These are phyloP conservation scores for Ogataea naganishii DNA, from an alignment of 805 yeast genomes.

Conservation along the genomic window DNA sequence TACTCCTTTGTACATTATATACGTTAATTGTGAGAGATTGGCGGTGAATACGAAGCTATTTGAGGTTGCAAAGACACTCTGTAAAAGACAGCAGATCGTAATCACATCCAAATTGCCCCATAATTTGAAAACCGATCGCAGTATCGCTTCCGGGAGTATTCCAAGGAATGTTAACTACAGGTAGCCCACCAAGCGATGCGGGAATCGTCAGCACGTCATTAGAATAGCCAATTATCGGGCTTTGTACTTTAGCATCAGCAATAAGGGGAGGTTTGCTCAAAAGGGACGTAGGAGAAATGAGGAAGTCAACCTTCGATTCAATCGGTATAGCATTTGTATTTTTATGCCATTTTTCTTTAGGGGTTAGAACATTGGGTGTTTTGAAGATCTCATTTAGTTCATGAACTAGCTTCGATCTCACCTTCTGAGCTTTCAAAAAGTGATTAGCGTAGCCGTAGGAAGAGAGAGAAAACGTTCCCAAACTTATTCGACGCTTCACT, in stretches of 20 bases:
- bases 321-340: conserved; percentile 4
- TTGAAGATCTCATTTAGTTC: conserved; percentile 64
- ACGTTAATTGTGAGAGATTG: no score
- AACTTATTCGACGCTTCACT: conserved; percentile 70
- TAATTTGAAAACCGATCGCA: conserved; percentile 66
- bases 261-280: conserved; percentile 38
- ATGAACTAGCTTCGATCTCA: conserved; percentile 49
- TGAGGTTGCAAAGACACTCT: no score
- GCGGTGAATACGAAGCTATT: no score
- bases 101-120: conserved; percentile 87
- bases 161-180: conserved; percentile 73
- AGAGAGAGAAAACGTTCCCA: conserved; percentile 83
- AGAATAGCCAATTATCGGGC: conserved; percentile 54
- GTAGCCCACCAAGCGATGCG: conserved; percentile 85
- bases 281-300: conserved; percentile 68
- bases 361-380: conserved; percentile 33
- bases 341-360: no score
- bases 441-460: conserved; percentile 67
- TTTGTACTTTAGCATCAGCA: conserved; percentile 9
- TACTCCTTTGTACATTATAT: no score
- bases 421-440: conserved; percentile 63
- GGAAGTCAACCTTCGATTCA: conserved; percentile 43
- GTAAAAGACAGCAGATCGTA: conserved; percentile 45
- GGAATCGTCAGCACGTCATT: conserved; percentile 88
- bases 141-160: conserved; percentile 13